phyloP scores from a whole-genome alignment of 2,329 filamentous ascomycete species.

The Neonectria punicea region DNA sequence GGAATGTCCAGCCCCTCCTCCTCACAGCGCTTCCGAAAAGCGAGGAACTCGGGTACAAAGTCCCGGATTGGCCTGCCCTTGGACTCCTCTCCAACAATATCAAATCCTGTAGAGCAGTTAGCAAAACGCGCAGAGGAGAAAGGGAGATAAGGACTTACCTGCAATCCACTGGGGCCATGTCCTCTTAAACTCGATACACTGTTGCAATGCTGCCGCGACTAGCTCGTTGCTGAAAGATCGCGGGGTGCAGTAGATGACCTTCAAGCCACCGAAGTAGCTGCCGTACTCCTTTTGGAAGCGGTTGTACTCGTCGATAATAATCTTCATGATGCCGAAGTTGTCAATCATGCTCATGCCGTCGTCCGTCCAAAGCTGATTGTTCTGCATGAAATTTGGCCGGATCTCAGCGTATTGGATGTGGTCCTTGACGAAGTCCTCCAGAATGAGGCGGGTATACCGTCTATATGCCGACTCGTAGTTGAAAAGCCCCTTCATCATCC shows the following conservation, averaged over 20 bases:
- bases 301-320: conserved; percentile 66
- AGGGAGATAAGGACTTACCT: no score
- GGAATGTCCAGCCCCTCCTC: conserved; percentile 53
- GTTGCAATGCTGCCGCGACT: conserved; percentile 64
- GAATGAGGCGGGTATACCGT: conserved; percentile 67
- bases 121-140: no score
- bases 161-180: conserved; percentile 69
- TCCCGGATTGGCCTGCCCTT: not conserved
- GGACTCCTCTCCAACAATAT: conserved; percentile 6
- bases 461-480: conserved; percentile 73
- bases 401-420: conserved; percentile 78
- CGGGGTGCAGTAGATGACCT: conserved; percentile 78
- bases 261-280: conserved; percentile 69
- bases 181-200: conserved; percentile 71
- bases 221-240: conserved; percentile 62
- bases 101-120: no score
- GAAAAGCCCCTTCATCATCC: conserved; percentile 78
- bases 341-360: conserved; percentile 63
- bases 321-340: conserved; percentile 68
- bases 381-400: conserved; percentile 73
- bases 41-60: conserved; percentile 4
- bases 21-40: conserved; percentile 2
- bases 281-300: conserved; percentile 52
- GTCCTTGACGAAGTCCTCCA: conserved; percentile 71
- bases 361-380: conserved; percentile 69